Evolutionary conservation across 2,329 filamentous ascomycete genomes (phyloP), one percentile per base, ranked within the genome.

Genomic region (Chaetoscypha palmicola): DNA sequence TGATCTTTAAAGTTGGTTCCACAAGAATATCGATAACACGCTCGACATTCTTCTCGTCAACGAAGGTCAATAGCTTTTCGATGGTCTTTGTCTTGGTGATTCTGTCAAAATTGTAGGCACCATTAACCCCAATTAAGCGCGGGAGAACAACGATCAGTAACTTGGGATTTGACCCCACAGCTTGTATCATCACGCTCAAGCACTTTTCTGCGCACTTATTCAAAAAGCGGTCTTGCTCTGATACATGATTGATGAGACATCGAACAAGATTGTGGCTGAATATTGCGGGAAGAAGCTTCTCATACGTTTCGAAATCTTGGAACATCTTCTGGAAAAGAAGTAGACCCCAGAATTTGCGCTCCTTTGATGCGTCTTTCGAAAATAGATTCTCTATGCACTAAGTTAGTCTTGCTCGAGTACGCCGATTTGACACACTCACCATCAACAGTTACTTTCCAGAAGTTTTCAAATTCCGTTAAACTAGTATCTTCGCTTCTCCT

Each of bases 271-370:
- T 94, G 49, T 81, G 79, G 56, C 86, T 89, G 62, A 97, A 94
- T 0, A 95, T 69, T 7, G 65, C 71, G 51, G 63, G 72, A 41
- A 68, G 76, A 55, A 72, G 74, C 45, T 61, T 69, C 51, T 50
- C 63, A 51, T 63, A 76, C 60, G 57, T 70, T 23, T 70, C 68
- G 7, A 75, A 64, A 3, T 68, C 68, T 34, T 73, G 67, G 3
- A 96, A 67, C 55, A 89, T 77, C 58, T 83, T 86, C 56, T 83
- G 80, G 58, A 96, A 87, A 2, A 97, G 76, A 57, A 90, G 79
- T 65, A 97, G 91, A 0, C 92, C 92, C 64, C 88, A 89, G 58
- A 87, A 88, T 64, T 96, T 97, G 44, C 94, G 84, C 55, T 90
- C 87, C 33, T 90, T 81, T 1, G 89, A 94, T 5, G 90, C 83